Evolutionary conservation across 2,329 filamentous ascomycete species (phyloP).

Genomic region (Sporothrix brasiliensis): DNA sequence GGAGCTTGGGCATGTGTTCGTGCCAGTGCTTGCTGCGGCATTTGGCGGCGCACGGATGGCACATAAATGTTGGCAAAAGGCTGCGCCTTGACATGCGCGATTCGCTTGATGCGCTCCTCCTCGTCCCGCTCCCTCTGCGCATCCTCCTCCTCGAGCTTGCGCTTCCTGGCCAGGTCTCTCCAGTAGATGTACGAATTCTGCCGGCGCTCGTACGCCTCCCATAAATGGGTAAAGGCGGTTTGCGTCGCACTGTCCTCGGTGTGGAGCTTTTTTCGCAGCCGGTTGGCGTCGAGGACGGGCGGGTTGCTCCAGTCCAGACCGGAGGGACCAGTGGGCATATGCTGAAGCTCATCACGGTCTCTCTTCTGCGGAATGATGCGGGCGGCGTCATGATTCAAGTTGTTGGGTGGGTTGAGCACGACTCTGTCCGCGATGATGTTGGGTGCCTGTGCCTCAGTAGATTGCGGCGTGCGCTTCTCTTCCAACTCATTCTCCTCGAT

Average conservation of each 20-base stretch:
- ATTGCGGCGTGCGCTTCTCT: neutral
- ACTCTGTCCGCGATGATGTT: neutral
- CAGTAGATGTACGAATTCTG: neutral
- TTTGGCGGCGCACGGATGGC: neutral
- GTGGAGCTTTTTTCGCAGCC: neutral
- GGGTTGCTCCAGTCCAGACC: neutral
- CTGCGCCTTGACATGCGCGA: neutral
- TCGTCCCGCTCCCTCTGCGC: neutral
- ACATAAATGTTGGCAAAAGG: neutral
- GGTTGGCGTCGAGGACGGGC: neutral
- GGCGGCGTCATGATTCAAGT: neutral
- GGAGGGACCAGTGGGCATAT: neutral
- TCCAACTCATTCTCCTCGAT: neutral
- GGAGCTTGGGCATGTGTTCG: too few relatives aligned
- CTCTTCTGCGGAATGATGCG: neutral
- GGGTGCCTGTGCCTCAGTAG: neutral
- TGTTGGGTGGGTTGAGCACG: neutral
- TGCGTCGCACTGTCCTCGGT: neutral
- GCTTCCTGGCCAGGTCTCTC: neutral
- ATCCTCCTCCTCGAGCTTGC: constrained; percentile 4
- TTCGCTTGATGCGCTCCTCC: neutral
- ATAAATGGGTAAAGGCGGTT: neutral
- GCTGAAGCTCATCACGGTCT: neutral
- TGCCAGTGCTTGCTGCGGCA: neutral
- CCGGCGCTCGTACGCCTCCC: neutral